Conservation (phyloP, 306 rosid genomes). For the Erythrophleum fordii region DNA sequence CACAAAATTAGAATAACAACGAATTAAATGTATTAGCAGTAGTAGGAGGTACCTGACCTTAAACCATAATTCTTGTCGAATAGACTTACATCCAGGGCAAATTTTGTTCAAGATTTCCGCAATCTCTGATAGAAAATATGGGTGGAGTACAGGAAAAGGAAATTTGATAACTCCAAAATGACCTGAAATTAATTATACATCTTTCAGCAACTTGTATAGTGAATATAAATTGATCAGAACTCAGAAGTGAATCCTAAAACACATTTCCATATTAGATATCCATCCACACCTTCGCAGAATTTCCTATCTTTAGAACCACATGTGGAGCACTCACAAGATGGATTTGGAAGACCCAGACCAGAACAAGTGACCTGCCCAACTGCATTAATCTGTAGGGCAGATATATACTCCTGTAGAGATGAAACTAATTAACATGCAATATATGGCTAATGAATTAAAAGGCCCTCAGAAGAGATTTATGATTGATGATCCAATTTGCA, state of each 20-base stretch:
- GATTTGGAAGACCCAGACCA: constrained; percentile 87
- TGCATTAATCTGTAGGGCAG: constrained; percentile 58
- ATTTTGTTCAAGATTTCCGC: constrained; percentile 77
- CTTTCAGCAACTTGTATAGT: constrained; percentile 39
- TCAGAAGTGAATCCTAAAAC: constrained; percentile 29
- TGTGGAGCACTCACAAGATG: constrained; percentile 65
- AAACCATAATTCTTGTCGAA: constrained; percentile 51
- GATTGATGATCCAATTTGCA: constrained; percentile 25
- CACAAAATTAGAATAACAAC: not conserved
- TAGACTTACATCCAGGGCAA: constrained; percentile 84
- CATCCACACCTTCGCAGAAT: constrained; percentile 73
- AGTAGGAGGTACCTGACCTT: constrained; percentile 73
- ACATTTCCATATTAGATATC: constrained; percentile 31
- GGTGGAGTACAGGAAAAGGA: constrained; percentile 71
- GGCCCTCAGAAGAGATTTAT: constrained; percentile 1
- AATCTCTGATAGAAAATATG: constrained; percentile 79
- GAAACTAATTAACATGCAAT: constrained; percentile 35
- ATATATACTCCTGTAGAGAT: constrained; percentile 64
- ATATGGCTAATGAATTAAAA: constrained; percentile 24
- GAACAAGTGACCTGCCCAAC: constrained; percentile 76
- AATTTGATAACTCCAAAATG: constrained; percentile 85
- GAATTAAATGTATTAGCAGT: not conserved
- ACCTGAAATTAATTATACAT: constrained; percentile 61
- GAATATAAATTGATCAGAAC: constrained; percentile 24
- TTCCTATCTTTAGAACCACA: constrained; percentile 68